Conservation (phyloP, 2,329 filamentous ascomycete genomes). For the Aspergillus brasiliensis region DNA sequence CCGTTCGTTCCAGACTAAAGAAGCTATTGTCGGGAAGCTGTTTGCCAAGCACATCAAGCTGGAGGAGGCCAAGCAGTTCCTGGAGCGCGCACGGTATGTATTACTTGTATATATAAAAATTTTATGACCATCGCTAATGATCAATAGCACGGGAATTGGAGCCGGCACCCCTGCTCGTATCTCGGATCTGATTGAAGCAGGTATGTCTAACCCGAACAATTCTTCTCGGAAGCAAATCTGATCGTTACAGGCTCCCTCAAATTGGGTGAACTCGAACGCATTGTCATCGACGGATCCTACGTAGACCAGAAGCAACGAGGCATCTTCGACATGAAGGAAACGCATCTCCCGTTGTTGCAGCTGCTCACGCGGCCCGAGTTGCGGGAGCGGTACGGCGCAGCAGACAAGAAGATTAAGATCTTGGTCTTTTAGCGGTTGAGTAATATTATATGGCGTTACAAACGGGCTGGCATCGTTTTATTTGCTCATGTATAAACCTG, state of each 20-base stretch:
- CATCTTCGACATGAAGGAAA: constrained; percentile 93
- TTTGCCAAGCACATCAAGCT: constrained; percentile 99
- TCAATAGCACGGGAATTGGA: constrained; percentile 72
- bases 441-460: background rate
- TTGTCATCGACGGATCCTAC: constrained; percentile 88
- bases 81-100: constrained; percentile 61
- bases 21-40: constrained; percentile 79
- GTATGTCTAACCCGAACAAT: constrained; percentile 49
- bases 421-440: constrained; percentile 47
- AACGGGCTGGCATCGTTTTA: background rate
- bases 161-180: constrained; percentile 87
- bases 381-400: constrained; percentile 65
- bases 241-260: constrained; percentile 65
- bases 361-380: constrained; percentile 73
- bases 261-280: constrained; percentile 69
- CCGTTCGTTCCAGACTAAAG: constrained; percentile 77
- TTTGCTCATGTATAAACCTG: background rate
- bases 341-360: constrained; percentile 75
- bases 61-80: constrained; percentile 76
- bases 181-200: constrained; percentile 78
- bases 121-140: constrained; percentile 8
- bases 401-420: constrained; percentile 56
- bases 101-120: too few relatives aligned
- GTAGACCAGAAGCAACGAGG: constrained; percentile 94
- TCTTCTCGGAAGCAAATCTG: background rate